A percentile compares a stretch with the other conserved stretches of the same genome.
phyloP scores from a whole-genome alignment of 73 alveolate species.

The Paramecium sexaurelia region DNA sequence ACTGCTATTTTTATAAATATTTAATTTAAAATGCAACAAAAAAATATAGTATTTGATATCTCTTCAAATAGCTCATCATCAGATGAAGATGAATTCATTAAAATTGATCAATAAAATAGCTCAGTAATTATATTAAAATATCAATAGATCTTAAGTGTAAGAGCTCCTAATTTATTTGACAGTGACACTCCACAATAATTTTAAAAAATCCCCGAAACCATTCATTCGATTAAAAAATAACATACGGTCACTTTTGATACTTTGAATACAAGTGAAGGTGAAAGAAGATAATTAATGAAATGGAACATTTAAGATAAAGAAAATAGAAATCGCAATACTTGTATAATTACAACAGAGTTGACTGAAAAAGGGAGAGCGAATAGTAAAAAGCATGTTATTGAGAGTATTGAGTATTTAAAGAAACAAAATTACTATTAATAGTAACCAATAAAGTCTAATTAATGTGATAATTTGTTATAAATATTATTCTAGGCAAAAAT shows the following conservation, averaged over 20 bases:
- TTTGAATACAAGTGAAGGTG: background rate
- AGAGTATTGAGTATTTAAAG: background rate
- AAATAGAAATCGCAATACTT: background rate
- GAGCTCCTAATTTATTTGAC: conserved; percentile 46
- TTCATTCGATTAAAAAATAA: background rate
- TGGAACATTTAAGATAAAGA: background rate
- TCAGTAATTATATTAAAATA: background rate
- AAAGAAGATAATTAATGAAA: background rate
- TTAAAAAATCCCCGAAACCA: background rate
- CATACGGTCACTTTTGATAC: background rate
- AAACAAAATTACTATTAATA: background rate
- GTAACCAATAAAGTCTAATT: background rate
- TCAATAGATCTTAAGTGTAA: background rate
- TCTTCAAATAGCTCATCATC: conserved; percentile 9
- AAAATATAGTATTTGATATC: background rate
- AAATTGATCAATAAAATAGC: background rate
- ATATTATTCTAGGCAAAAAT: background rate
- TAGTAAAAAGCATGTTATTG: background rate
- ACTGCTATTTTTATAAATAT: background rate
- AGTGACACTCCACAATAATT: background rate
- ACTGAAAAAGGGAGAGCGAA: background rate
- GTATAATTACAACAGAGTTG: background rate
- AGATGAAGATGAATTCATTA: background rate
- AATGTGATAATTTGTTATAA: background rate
- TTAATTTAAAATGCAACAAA: background rate